Evolutionary conservation across 257 asterid species (phyloP), one percentile per base, ranked within the genome.

Genomic region (Solanum phureja): DNA sequence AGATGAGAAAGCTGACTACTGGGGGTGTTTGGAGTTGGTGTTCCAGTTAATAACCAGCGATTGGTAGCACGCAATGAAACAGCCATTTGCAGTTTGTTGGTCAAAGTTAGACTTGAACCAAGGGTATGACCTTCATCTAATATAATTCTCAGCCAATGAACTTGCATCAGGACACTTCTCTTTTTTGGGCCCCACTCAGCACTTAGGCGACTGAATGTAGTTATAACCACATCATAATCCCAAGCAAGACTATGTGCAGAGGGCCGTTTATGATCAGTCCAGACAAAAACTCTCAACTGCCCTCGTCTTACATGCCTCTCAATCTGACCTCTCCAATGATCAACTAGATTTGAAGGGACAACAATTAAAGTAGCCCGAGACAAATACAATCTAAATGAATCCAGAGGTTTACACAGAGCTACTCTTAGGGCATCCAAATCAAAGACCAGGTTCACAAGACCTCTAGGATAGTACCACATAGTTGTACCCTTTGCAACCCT

Each of bases 81-180:
- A 49, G 94, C 95, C 99, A 97, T 95, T 92, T 97, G 99, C 92
- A 96, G 88, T 90, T 97, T 97, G 92, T 97, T 97, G 86, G 99
- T 97, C 93, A 97, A 86, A 89, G 38, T 93, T 88, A 97, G 94
- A 91, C 99, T 97, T 68, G 98, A 93, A 84, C 99, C 99, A 90
- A 97, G 98, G 77, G 99, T 95, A 88, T 97, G 99, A 87, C 99
- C 99, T 94, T 97, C 99, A 90, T 97, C 99, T 92, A 96, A 90
- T 89, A 97, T 91, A 73, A 97, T 88, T 91, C 99, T 93, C 83
- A 96, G 96, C 99, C 99, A 97, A 87, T 97, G 99, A 84, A 97
- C 96, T 92, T 95, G 98, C 98, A 93, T 93, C 89, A 97, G 87
- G 46, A 90, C 95, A 89, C 99, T 97, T 91, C 93, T 92, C 88